Base-by-base conservation (phyloP, 2,329 filamentous ascomycete species). In the Rhynchosporium agropyri region DNA sequence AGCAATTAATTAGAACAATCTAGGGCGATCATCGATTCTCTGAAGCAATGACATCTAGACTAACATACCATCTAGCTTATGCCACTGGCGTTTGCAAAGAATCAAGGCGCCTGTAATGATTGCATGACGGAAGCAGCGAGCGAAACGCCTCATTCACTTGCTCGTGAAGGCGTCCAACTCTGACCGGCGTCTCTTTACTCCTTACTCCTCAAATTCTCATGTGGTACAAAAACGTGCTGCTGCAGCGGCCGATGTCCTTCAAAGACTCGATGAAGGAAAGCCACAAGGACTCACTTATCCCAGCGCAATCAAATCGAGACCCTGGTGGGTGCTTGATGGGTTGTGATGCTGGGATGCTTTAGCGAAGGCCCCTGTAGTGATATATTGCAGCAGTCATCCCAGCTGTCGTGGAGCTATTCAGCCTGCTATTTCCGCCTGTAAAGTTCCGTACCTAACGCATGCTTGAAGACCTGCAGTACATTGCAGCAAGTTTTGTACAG, bases 211-310 rank as follows among this genome's bases (percentile, higher is more conserved):
- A 54, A 36, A 29, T 51, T 38, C 48, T 62, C 50, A n/a, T 55
- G 31, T 60, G 62, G 60, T 63, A 65, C 63, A 56, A 50, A 66
- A 64, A 55, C 57, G 65, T 62, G 60, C 55, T 55, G 29, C 53
- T 67, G 66, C 66, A 68, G 65, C 53, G 42, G 46, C 56, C 64
- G 60, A 45, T 36, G 53, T 56, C 15, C 28, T 26, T 45, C 20
- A 13, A 31, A n/a, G 31, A 42, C 50, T 33, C 50, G 43, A 38
- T 48, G 53, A 51, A 59, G 36, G 49, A 59, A 55, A 40, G 20
- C 38, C 31, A 57, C 63, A 31, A 45, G 43, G 48, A 50, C 40
- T 13, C 40, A 43, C 40, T 10, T 15, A 43, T 43, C 42, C 48
- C 29, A 15, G 26, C 48, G 29, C 48, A 50, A 50, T 33, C 48